Base-by-base conservation (phyloP, 805 yeast species). In the Crinitomyces ghanaensis region DNA sequence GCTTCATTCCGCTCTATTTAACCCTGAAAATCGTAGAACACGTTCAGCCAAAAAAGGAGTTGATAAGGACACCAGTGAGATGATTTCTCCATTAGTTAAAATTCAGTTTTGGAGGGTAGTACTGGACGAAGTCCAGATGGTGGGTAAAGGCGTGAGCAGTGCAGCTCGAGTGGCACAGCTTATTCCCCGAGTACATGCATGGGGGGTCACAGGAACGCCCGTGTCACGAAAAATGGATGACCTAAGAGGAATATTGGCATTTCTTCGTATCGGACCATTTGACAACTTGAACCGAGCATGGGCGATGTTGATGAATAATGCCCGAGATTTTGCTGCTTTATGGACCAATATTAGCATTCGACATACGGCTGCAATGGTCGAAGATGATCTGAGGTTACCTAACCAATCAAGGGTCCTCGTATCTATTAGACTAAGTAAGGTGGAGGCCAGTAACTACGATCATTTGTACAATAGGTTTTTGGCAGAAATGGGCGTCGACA, bases 131-230 rank as follows among this genome's bases (percentile, higher is more conserved):
- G 97, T 83, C 1, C 98, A 91, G 56, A 81, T 86, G 86, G 79
- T 91, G 3, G 74, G 83, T 5, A 67, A 70, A 3, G 77, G 77
- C 15, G 65, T 73, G 3, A 71, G 88, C 0, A 71, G 80, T 33
- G 83, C 91, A 2, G 84, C 94, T 14, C 74, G 70, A 36, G 81
- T 85, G 36, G 84, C 95, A 0, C 63, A 80, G 2, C 59, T 81
- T 23, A 70, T 91, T 17, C 88, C 95, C 4, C 64, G 95, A 33
- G 70, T 73, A 29, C 96, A 91, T 57, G 74, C 95, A 0, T 91
- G 97, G 97, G 96, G 94, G 11, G 95, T 86, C 1, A 82, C 95
- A 1, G 98, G 98, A 5, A 91, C 98, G 0, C 93, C 96, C 0
- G 77, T 85, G 11, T 74, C 76, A 42, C 70, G 69, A 40, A 66